These are phyloP conservation scores for Phlyctochytrium bullatum DNA, from an alignment of 192 early-diverging fungal species.

Conservation along the genomic window DNA sequence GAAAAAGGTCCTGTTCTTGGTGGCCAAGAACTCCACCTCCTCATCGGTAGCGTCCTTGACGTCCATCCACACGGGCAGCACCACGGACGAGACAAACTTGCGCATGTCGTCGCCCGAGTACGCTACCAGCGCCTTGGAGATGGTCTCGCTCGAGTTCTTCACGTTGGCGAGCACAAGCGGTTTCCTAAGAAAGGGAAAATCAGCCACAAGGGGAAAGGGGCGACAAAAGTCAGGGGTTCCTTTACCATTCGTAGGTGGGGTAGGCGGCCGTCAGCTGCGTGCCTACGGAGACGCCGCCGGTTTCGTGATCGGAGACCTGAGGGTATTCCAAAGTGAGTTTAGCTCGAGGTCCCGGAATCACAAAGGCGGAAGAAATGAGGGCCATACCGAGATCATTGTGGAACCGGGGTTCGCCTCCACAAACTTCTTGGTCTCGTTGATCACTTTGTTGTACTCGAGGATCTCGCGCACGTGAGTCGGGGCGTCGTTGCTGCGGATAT, in stretches of 20 bases:
- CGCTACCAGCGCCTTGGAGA: constrained; percentile 31
- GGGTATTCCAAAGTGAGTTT: not conserved
- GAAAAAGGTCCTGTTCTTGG: constrained; percentile 20
- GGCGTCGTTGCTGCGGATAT: constrained; percentile 76
- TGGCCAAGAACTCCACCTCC: constrained; percentile 44
- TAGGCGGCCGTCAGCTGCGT: constrained; percentile 66
- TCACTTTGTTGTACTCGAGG: constrained; percentile 78
- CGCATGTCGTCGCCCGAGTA: constrained; percentile 8
- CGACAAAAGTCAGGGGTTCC: too few species aligned
- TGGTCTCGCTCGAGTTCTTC: constrained; percentile 56
- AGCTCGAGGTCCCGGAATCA: too few species aligned
- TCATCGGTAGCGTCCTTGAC: constrained; percentile 59
- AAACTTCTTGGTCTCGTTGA: constrained; percentile 71
- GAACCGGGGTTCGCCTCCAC: constrained; percentile 75
- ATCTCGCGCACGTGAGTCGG: constrained; percentile 91
- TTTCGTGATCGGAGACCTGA: constrained; percentile 86
- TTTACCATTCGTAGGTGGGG: constrained; percentile 82
- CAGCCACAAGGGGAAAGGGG: too few species aligned
- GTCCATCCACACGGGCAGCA: constrained; percentile 68
- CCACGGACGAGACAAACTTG: constrained; percentile 48
- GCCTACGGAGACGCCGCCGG: constrained; percentile 86
- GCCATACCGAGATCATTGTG: constrained; percentile 83
- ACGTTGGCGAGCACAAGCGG: constrained; percentile 73
- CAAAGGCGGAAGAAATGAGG: too few species aligned
- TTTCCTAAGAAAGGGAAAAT: constrained; percentile 40